These are phyloP conservation scores for Amanita pseudoporphyria DNA, from an alignment of 768 basidiomycete species.

Conservation along the genomic window DNA sequence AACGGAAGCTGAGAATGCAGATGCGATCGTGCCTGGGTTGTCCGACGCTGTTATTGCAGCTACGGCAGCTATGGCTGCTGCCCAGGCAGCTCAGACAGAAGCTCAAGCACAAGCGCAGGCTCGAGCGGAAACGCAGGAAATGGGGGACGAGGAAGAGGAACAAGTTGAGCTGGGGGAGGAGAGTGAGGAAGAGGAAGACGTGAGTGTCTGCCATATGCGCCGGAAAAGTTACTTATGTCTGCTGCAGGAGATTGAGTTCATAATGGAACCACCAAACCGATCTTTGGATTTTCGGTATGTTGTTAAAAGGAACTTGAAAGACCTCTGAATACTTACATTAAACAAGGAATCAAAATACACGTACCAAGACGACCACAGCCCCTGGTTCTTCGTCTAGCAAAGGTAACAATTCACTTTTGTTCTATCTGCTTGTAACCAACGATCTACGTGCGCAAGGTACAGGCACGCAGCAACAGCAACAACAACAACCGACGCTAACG, in stretches of 20 bases:
- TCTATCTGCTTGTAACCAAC: background rate
- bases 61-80: background rate
- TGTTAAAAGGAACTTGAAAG: background rate
- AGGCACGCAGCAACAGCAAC: conserved; percentile 23
- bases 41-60: conserved; percentile 17
- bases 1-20: conserved; percentile 31
- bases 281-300: conserved; percentile 68
- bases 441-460: background rate
- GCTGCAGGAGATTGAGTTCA: conserved; percentile 80
- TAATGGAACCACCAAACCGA: conserved; percentile 70
- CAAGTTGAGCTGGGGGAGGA: conserved; percentile 27
- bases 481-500: conserved; percentile 51
- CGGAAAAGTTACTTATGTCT: background rate
- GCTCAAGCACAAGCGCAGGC: conserved; percentile 10
- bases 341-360: background rate
- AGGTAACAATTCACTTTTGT: conserved; percentile 14
- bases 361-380: conserved; percentile 1
- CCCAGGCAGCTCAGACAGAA: background rate
- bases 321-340: background rate
- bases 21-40: conserved; percentile 23
- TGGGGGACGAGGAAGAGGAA: conserved; percentile 27
- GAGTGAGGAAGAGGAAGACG: conserved; percentile 30
- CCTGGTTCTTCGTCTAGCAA: conserved; percentile 23
- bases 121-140: conserved; percentile 22
- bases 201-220: conserved; percentile 5